Conservation (phyloP, 2,329 filamentous ascomycete species). For the Blastomyces gilchristii region DNA sequence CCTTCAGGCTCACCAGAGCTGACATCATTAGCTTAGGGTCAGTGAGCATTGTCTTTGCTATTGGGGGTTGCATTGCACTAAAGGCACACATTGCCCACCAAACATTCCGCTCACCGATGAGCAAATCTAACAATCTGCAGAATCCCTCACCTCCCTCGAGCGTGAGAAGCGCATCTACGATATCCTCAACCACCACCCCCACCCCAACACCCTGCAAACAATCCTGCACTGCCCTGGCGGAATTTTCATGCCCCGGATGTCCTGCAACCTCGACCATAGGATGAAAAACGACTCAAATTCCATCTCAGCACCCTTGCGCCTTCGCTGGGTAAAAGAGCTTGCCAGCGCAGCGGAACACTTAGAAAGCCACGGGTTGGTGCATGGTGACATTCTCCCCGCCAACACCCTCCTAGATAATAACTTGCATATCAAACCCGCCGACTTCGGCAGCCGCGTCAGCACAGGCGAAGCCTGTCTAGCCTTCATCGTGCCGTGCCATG, state of each 20-base stretch:
- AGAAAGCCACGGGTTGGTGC: background rate
- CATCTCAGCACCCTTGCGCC: background rate
- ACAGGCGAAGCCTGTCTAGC: background rate
- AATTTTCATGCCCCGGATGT: conserved; percentile 1
- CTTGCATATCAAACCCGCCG: background rate
- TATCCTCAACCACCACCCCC: background rate
- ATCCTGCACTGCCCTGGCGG: background rate
- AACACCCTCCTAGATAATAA: background rate
- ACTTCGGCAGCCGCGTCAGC: background rate
- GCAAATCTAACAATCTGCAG: background rate
- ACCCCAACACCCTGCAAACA: background rate
- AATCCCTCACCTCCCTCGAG: background rate
- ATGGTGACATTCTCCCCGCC: background rate
- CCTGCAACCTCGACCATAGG: background rate
- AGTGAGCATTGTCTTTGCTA: background rate
- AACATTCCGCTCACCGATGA: background rate
- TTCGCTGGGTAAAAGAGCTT: background rate
- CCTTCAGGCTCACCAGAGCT: background rate
- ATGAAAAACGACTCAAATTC: background rate
- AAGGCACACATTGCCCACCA: background rate
- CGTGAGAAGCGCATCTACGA: background rate
- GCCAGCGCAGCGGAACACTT: background rate
- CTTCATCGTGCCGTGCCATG: background rate
- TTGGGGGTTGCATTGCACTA: background rate
- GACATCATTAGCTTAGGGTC: background rate